phyloP scores from a whole-genome alignment of 2,329 filamentous ascomycete species.

The Phialophora tarda region DNA sequence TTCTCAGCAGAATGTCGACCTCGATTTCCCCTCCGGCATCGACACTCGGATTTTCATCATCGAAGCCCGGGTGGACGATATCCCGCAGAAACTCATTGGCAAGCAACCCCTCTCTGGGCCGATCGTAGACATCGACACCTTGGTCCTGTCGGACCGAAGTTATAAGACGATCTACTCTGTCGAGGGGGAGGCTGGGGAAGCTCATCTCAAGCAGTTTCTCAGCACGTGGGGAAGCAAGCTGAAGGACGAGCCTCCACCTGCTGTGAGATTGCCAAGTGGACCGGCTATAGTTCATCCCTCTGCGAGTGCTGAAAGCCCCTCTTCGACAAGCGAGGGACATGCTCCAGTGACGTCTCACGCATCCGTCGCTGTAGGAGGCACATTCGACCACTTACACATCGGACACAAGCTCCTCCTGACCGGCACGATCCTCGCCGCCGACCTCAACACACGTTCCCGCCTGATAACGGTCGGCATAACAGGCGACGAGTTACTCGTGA shows the following conservation, averaged over 20 bases:
- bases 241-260: conserved; percentile 23
- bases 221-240: conserved; percentile 31
- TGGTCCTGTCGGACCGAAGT: conserved; percentile 49
- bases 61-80: conserved; percentile 38
- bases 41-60: conserved; percentile 78
- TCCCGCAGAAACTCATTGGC: conserved; percentile 15
- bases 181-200: conserved; percentile 51
- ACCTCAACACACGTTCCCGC: conserved; percentile 44
- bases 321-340: conserved; percentile 10
- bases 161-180: conserved; percentile 34
- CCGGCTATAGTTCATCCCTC: conserved; percentile 23
- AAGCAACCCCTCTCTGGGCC: conserved; percentile 50
- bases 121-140: conserved; percentile 55
- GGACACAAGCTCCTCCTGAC: conserved; percentile 96
- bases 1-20: conserved; percentile 65
- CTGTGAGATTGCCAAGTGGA: conserved; percentile 31
- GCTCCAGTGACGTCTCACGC: conserved; percentile 51
- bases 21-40: conserved; percentile 71
- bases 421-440: conserved; percentile 75
- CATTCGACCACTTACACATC: conserved; percentile 93
- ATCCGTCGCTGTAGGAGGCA: conserved; percentile 83
- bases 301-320: neutral
- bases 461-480: conserved; percentile 82
- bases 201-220: conserved; percentile 48
- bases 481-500: conserved; percentile 80